These are phyloP conservation scores for Cutaneotrichosporon spelunceum DNA, from an alignment of 1,284 basidiomycete genomes.

Conservation along the genomic window DNA sequence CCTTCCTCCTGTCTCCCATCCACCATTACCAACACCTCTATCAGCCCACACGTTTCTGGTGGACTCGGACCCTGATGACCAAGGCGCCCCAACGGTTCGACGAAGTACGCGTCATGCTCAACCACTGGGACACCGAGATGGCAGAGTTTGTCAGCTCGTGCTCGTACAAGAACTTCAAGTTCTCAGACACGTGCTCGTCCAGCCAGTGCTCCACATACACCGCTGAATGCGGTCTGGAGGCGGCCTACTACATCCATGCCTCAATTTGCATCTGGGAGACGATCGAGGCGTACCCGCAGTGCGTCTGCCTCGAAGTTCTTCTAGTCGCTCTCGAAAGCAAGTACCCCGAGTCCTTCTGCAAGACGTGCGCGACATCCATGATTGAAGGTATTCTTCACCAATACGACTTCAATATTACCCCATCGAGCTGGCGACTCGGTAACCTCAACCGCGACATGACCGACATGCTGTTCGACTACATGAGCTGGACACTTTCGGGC, in stretches of 20 bases:
- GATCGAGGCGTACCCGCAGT: background rate
- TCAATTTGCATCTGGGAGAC: background rate
- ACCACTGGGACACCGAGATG: background rate
- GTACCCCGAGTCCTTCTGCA: background rate
- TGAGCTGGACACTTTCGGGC: background rate
- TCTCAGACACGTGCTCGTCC: background rate
- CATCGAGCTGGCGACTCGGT: constrained; percentile 1
- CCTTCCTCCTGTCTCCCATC: background rate
- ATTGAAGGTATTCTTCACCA: background rate
- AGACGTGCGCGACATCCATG: background rate
- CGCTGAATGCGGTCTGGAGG: background rate
- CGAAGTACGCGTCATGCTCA: background rate
- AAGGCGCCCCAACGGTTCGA: background rate
- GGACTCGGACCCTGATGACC: background rate
- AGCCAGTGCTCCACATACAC: background rate
- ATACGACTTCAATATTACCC: background rate
- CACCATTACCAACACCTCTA: background rate
- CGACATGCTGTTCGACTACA: constrained; percentile 3
- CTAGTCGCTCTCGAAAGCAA: background rate
- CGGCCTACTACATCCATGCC: background rate
- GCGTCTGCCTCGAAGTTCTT: constrained; percentile 6
- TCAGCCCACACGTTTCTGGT: background rate
- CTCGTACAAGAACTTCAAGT: background rate
- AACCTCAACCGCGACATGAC: background rate
- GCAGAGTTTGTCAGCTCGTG: background rate